Evolutionary conservation across 1,284 basidiomycete genomes (phyloP).

Genomic region (Trichosporon sp.): DNA sequence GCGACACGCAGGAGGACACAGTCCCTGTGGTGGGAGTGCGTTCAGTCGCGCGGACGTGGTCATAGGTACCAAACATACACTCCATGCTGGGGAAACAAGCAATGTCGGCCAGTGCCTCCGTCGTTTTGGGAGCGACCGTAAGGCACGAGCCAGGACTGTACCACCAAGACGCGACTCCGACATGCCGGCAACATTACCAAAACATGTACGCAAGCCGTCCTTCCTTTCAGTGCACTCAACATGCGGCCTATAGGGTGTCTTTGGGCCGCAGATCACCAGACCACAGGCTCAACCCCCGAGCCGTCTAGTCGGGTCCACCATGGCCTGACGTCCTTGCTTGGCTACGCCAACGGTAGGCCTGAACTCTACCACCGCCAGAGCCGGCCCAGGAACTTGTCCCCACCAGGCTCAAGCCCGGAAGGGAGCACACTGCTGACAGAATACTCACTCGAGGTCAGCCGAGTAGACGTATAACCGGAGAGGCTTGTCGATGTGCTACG

Average conservation of each 20-base stretch:
- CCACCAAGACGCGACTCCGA: constrained; percentile 2
- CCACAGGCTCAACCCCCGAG: background rate
- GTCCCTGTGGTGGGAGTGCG: background rate
- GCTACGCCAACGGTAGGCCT: too few species aligned
- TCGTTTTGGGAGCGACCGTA: background rate
- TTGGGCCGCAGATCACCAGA: background rate
- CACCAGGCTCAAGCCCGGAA: constrained; percentile 24
- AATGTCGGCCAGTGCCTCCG: background rate
- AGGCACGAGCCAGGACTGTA: constrained; percentile 17
- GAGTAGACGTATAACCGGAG: constrained; percentile 28
- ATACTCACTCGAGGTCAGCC: constrained; percentile 64
- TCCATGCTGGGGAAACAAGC: background rate
- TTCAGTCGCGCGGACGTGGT: too few species aligned
- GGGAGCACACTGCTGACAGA: constrained; percentile 22
- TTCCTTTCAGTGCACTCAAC: background rate
- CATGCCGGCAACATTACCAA: constrained; percentile 17
- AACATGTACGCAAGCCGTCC: background rate
- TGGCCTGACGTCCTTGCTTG: too few species aligned
- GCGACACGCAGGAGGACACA: background rate
- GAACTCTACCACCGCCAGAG: background rate
- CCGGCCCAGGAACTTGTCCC: background rate
- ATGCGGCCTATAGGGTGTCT: background rate
- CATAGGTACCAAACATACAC: background rate
- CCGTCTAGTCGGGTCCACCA: background rate
- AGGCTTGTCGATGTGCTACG: constrained; percentile 80